Evolutionary conservation across 768 basidiomycete species (phyloP).

Genomic region (Auriculariales sp.): DNA sequence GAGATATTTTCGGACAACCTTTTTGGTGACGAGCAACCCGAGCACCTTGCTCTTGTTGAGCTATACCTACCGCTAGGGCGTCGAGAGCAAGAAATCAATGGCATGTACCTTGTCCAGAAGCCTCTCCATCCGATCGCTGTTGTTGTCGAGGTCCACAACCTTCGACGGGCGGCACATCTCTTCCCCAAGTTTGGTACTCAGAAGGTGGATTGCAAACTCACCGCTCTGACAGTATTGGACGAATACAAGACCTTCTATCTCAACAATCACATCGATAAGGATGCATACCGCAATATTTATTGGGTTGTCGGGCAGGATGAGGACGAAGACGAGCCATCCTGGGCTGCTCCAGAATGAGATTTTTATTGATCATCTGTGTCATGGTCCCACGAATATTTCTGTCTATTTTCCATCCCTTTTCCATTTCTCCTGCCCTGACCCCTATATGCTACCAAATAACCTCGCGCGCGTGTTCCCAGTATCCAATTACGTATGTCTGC

Average conservation of each 20-base stretch:
- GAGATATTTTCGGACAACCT: not conserved
- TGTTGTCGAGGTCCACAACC: slow-evolving; percentile 13
- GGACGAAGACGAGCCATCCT: no score
- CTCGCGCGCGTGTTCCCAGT: no score
- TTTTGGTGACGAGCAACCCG: not conserved
- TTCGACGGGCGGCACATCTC: slow-evolving; percentile 17
- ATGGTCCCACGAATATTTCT: no score
- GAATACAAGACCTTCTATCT: not conserved
- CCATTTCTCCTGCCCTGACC: no score
- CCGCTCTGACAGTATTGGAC: not conserved
- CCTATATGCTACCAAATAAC: no score
- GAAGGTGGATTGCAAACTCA: not conserved
- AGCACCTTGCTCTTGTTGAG: slow-evolving; percentile 17
- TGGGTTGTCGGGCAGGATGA: not conserved
- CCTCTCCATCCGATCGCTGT: not conserved
- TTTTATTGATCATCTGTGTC: no score
- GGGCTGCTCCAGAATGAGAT: no score
- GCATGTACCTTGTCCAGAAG: not conserved
- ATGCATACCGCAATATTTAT: not conserved
- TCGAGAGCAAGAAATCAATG: not conserved
- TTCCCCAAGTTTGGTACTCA: slow-evolving; percentile 17
- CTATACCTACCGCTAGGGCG: slow-evolving; percentile 13
- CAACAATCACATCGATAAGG: not conserved
- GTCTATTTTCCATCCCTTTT: no score
- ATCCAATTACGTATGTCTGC: no score